A percentile compares a stretch with the other conserved stretches of the same genome.
phyloP scores from a whole-genome alignment of 345 rosid species.

The Acer yangbiense region DNA sequence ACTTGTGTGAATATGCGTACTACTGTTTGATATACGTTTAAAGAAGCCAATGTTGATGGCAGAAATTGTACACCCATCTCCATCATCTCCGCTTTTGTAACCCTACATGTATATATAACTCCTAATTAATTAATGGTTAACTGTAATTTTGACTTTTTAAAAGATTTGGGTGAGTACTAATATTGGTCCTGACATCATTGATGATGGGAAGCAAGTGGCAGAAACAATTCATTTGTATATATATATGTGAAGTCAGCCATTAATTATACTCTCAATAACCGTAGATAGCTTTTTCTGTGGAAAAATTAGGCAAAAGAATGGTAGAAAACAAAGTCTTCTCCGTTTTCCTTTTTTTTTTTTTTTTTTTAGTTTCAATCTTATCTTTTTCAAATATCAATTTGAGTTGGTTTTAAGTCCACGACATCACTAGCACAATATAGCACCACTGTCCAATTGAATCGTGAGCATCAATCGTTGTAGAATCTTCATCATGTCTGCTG shows the following conservation, averaged over 20 bases:
- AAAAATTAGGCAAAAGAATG: not conserved
- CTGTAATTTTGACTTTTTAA: constrained; percentile 10
- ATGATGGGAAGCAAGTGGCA: constrained; percentile 27
- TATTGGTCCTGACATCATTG: not conserved
- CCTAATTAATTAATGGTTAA: constrained; percentile 9
- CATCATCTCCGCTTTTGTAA: constrained; percentile 5
- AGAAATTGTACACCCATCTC: constrained; percentile 13
- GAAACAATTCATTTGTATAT: not conserved
- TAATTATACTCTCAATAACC: constrained; percentile 8
- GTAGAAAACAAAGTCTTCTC: not conserved
- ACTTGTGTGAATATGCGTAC: constrained; percentile 32
- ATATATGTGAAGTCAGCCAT: constrained; percentile 16
- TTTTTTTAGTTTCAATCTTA: not conserved
- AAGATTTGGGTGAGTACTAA: not conserved
- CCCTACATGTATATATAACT: constrained; percentile 1
- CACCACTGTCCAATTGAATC: constrained; percentile 2
- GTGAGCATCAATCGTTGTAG: not conserved
- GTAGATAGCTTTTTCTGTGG: not conserved
- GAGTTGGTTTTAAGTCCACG: constrained; percentile 13
- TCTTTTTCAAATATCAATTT: not conserved
- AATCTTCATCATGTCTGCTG: constrained; percentile 6
- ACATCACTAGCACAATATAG: not conserved
- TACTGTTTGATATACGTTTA: constrained; percentile 11
- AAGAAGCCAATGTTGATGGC: constrained; percentile 21
- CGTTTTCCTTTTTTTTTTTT: not conserved